Base-by-base conservation (phyloP, 805 yeast species). In the Zygosaccharomyces siamensis region DNA sequence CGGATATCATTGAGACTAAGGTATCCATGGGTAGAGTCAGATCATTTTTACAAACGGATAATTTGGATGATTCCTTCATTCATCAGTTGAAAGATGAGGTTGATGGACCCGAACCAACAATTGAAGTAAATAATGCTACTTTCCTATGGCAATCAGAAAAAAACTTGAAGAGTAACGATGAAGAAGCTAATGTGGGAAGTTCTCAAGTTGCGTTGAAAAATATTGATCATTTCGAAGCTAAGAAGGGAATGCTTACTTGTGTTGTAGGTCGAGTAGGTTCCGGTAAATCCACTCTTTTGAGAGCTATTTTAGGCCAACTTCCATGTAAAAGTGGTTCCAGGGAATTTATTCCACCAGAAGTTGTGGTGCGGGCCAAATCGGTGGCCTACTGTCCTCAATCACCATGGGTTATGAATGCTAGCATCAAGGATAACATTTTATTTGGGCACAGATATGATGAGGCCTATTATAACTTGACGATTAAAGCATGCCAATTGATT, bases 211-310 rank as follows among this genome's bases (percentile, higher is more conserved):
- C 86, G 0, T 64, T 83, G 45, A 65, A 68, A 39, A 63, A 77
- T 56, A 71, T 81, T 41, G 60, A 63, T 16, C 63, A 72, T 46
- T 80, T 80, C 53, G 50, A 58, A 7, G 85, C 81, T 1, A 64
- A 56, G n/a, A 76, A 74, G 56, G 83, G 83, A 4, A 70, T 73
- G 32, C 66, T 83, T 47, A 70, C 79, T 1, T 81, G 88, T 63
- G 66, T 83, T 45, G 81, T 83, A 23, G 88, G 88, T 8, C 69
- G 78, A 56, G 88, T 83, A 28, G 88, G 88, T 3, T 65, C 84
- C 11, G 89, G 89, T 43, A 83, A 83, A 56, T 75, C 85, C 2
- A 77, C 87, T 0, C 68, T 79, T 24, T 64, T 82, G 43, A 73
- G 76, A 51, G 72, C 81, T 11, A 58, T 81, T 10, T 56, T 81